These are phyloP conservation scores for Termitomyces sp. DNA, from an alignment of 768 basidiomycete species.

Conservation along the genomic window DNA sequence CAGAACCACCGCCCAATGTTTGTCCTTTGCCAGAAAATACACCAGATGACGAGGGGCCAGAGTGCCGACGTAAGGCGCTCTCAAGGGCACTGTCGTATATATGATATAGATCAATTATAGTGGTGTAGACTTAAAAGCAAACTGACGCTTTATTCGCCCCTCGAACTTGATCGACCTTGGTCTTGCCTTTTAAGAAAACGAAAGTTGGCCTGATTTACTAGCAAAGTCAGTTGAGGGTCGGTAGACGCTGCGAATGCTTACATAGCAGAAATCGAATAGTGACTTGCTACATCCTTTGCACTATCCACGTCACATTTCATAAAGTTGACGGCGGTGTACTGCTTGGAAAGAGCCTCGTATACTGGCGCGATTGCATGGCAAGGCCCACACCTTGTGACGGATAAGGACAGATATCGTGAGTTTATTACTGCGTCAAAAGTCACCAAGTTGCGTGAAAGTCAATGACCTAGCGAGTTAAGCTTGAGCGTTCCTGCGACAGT, in stretches of 20 bases:
- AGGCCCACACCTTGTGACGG: constrained; percentile 68
- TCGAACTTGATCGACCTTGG: constrained; percentile 64
- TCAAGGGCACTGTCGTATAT: constrained; percentile 47
- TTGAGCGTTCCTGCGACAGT: not conserved
- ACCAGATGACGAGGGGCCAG: constrained; percentile 30
- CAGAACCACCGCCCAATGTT: constrained; percentile 53
- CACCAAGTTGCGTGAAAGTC: constrained; percentile 87
- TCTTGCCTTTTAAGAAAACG: constrained; percentile 62
- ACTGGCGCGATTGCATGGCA: constrained; percentile 79
- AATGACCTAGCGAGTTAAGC: constrained; percentile 48
- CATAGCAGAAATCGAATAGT: constrained; percentile 71
- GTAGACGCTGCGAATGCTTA: constrained; percentile 22
- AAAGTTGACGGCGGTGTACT: constrained; percentile 71
- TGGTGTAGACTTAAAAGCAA: not conserved
- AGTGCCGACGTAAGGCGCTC: constrained; percentile 47
- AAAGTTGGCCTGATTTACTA: constrained; percentile 72
- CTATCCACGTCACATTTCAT: constrained; percentile 79
- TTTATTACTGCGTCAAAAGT: constrained; percentile 5
- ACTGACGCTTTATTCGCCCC: constrained; percentile 67
- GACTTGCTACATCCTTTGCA: constrained; percentile 57
- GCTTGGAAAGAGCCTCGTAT: constrained; percentile 63
- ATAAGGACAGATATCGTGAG: constrained; percentile 4
- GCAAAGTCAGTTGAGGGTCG: not conserved
- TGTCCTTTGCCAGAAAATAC: constrained; percentile 72
- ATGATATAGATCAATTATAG: not conserved